These are phyloP conservation scores for Pleurozium schreberi DNA, from an alignment of 225 moss, liverwort and hornwort species.

Conservation along the genomic window DNA sequence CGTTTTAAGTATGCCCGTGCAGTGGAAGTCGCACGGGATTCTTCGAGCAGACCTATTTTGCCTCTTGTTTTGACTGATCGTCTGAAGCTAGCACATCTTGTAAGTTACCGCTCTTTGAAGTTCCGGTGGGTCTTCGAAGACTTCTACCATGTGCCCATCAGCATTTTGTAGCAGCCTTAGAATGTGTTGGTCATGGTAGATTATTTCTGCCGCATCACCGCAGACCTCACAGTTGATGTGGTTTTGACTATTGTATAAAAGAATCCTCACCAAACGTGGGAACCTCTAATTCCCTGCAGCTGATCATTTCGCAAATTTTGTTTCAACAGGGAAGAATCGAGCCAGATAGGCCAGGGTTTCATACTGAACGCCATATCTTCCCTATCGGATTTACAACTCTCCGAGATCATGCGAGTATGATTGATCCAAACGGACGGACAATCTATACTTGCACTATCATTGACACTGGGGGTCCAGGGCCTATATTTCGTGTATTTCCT, in stretches of 20 bases:
- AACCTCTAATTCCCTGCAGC: background rate
- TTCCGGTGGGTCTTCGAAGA: background rate
- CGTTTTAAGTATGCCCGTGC: constrained; percentile 58
- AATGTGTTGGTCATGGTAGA: background rate
- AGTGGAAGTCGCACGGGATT: constrained; percentile 52
- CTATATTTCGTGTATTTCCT: constrained; percentile 55
- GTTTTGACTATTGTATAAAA: background rate
- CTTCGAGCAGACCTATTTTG: constrained; percentile 57
- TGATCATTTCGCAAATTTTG: background rate
- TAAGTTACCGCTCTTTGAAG: constrained; percentile 12
- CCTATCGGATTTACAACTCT: constrained; percentile 60
- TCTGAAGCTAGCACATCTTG: constrained; percentile 46
- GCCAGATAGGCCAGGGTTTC: constrained; percentile 65
- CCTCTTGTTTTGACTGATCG: constrained; percentile 62
- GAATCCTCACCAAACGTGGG: background rate
- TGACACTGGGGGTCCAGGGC: constrained; percentile 58
- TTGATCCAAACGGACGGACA: constrained; percentile 51
- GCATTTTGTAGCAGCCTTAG: background rate
- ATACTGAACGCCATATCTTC: constrained; percentile 57
- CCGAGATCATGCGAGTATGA: constrained; percentile 69
- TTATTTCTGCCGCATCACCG: background rate
- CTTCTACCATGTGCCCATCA: background rate
- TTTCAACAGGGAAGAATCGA: constrained; percentile 53
- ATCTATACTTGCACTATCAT: constrained; percentile 55
- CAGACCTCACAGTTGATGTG: background rate